Conservation (phyloP, 176 grass and related monocot species). For the Raddia distichophylla region DNA sequence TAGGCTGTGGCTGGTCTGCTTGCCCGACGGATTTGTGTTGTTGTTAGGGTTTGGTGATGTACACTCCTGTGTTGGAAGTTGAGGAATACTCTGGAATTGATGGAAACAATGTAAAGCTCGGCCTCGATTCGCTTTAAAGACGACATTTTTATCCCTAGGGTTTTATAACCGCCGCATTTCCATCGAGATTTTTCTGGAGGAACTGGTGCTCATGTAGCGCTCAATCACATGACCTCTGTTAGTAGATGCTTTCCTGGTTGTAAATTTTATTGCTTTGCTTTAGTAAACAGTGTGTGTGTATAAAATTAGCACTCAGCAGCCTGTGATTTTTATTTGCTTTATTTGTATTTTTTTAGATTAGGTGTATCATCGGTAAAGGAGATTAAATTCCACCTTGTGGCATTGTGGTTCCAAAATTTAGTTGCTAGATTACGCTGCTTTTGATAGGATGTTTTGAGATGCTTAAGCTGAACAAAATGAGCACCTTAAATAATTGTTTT, state of each 20-base stretch:
- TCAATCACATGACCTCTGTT: neutral
- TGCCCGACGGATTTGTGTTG: neutral
- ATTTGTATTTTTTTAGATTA: neutral
- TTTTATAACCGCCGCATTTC: conserved; percentile 8
- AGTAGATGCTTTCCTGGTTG: neutral
- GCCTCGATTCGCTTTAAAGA: neutral
- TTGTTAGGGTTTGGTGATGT: conserved; percentile 28
- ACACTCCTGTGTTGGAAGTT: neutral
- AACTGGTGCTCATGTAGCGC: neutral
- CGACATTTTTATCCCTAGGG: neutral
- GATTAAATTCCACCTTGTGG: neutral
- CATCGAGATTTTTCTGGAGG: neutral
- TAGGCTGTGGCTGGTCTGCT: neutral
- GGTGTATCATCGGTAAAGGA: neutral
- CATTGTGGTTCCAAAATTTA: neutral
- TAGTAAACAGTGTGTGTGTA: neutral
- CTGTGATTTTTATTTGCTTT: neutral
- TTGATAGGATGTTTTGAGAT: neutral
- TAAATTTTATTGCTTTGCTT: conserved; percentile 11
- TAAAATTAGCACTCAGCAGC: neutral
- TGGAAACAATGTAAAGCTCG: neutral
- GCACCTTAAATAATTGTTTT: neutral
- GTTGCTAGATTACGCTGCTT: neutral
- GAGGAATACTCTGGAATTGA: neutral
- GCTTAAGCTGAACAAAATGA: neutral